A percentile compares a stretch with the other conserved stretches of the same genome.
Evolutionary conservation across 2,329 filamentous ascomycete species (phyloP).

Genomic region (Fusarium brachygibbosum): DNA sequence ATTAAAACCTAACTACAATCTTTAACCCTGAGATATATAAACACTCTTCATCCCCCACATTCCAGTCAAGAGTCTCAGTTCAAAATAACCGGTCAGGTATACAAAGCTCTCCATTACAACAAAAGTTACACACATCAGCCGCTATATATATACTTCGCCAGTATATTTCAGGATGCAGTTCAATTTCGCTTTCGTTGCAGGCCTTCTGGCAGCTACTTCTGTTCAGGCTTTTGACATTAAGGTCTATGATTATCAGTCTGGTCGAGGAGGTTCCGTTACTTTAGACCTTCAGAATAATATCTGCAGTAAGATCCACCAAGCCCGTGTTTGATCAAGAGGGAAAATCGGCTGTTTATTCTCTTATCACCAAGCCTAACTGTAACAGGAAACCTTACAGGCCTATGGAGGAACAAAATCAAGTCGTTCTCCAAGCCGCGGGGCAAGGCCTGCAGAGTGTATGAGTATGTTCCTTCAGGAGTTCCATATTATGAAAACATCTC

Average conservation of each 20-base stretch:
- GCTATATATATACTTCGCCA: not conserved
- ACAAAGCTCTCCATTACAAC: not conserved
- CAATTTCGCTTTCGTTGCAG: not conserved
- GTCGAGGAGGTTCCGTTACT: not conserved
- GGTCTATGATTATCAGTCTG: not conserved
- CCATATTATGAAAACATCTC: not conserved
- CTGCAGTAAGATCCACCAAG: not conserved
- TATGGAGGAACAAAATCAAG: not conserved
- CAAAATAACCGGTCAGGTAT: not conserved
- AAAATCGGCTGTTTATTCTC: not conserved
- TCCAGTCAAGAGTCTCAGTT: not conserved
- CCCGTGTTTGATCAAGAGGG: not conserved
- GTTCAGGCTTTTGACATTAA: not conserved
- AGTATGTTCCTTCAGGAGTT: not conserved
- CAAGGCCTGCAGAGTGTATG: not conserved
- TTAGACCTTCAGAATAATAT: too few species aligned
- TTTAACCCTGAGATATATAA: not conserved
- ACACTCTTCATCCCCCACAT: not conserved
- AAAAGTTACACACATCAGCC: not conserved
- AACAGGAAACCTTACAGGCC: not conserved
- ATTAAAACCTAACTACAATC: not conserved
- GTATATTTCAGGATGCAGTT: not conserved
- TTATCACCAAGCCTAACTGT: not conserved
- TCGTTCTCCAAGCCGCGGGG: not conserved
- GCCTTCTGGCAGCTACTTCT: not conserved